Evolutionary conservation across 2,329 filamentous ascomycete species (phyloP), one percentile per base, ranked within the genome.

Genomic region (Neobulgaria alba): DNA sequence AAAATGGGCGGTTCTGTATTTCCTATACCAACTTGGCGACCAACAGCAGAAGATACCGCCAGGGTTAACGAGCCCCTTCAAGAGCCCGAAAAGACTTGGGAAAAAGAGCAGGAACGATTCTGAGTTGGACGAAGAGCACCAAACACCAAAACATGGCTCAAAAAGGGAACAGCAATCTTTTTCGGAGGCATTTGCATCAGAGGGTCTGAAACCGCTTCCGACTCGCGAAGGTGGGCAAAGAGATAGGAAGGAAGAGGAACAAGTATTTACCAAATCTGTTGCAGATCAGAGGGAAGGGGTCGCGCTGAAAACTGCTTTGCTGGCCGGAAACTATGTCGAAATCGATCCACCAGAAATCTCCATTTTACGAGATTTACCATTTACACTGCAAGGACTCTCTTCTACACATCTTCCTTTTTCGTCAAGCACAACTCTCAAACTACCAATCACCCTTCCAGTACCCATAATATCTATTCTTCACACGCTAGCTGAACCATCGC

Each of bases 1-100:
- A 63, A 98, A 98, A 73, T 96, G 89, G 88, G 87, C 85, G 3
- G 95, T 98, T 50, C 71, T 98, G 15, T 93, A 93, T 60, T 78
- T 98, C 31, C 75, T 98, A 31, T 84, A 92, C 60, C 80, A 86
- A 54, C 74, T 95, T 35, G 79, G 85, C 46, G 84, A 89, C 57
- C 77, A 75, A 3, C 50, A 57, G 32, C 42, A 32, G 10, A 45
- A 37, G 20, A 36, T 35, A 16, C 46, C 51, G 9, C 51, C 51
- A 12, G 40, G 42, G 1, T 44, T 57, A 18, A 59, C 56, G 17
- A 58, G 55, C 35, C 54, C 58, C 10, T 59, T 59, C 43, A 60
- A 56, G 41, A 59, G 53, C 38, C 57, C 56, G 1, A 36, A 50
- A 3, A 57, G 58, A 15, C 53, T 43, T 26, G 26, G 18, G 14